These are phyloP conservation scores for Xylaria bambusicola DNA, from an alignment of 495 filamentous ascomycete genomes.

Conservation along the genomic window DNA sequence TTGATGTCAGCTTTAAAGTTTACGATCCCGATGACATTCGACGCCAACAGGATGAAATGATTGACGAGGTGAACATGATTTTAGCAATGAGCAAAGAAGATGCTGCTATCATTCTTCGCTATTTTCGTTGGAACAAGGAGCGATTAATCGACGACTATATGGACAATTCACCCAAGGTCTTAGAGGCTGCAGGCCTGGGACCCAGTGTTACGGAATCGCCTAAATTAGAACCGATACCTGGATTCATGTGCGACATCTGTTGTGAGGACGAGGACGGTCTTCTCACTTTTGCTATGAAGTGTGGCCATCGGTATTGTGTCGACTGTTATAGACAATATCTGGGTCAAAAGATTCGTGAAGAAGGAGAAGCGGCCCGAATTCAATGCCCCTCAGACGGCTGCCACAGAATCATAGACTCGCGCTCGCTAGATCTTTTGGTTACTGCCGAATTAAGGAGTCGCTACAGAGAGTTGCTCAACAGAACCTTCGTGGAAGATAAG, in stretches of 20 bases:
- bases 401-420: constrained; percentile 87
- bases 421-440: constrained; percentile 81
- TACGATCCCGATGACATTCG: constrained; percentile 78
- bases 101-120: constrained; percentile 82
- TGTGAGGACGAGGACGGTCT: constrained; percentile 82
- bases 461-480: constrained; percentile 82
- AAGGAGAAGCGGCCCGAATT: constrained; percentile 92
- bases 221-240: constrained; percentile 66
- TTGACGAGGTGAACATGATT: constrained; percentile 86
- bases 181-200: constrained; percentile 86
- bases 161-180: constrained; percentile 72
- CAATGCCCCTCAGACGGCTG: constrained; percentile 89
- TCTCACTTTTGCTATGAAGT: constrained; percentile 93
- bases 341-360: constrained; percentile 85
- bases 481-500: constrained; percentile 96
- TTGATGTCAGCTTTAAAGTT: constrained; percentile 84
- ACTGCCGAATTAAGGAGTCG: constrained; percentile 69
- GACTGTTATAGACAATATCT: constrained; percentile 93
- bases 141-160: constrained; percentile 92
- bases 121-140: constrained; percentile 94
- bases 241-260: constrained; percentile 92
- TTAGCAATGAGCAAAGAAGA: constrained; percentile 84
- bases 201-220: constrained; percentile 62
- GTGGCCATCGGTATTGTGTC: constrained; percentile 92
- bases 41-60: constrained; percentile 75